phyloP scores from a whole-genome alignment of 1,139 yeast genomes.

The Lodderomyces jiufengensis region DNA sequence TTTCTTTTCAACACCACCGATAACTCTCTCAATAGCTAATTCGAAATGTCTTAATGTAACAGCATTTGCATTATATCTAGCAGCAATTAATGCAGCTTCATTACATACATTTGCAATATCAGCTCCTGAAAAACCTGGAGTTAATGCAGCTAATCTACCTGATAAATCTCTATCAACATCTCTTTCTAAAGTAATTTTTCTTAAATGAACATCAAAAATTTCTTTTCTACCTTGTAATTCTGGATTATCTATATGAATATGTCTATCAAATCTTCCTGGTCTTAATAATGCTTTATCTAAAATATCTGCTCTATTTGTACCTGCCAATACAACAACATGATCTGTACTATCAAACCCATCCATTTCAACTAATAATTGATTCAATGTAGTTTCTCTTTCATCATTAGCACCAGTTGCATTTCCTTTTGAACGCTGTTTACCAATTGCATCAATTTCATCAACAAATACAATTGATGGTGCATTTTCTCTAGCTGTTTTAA shows the following conservation, averaged over 20 bases:
- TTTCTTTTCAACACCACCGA: constrained; percentile 94
- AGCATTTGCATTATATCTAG: constrained; percentile 67
- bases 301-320: constrained; percentile 94
- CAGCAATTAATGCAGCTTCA: constrained; percentile 96
- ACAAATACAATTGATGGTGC: constrained; percentile 94
- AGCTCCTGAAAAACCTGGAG: constrained; percentile 98
- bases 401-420: constrained; percentile 87
- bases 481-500: constrained; percentile 85
- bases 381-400: constrained; percentile 93
- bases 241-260: constrained; percentile 85
- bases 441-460: constrained; percentile 98
- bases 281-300: constrained; percentile 89
- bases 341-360: constrained; percentile 90
- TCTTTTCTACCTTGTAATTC: constrained; percentile 92
- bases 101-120: constrained; percentile 96
- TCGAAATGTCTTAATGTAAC: constrained; percentile 83
- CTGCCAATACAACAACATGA: constrained; percentile 95
- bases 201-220: constrained; percentile 81
- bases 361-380: constrained; percentile 95
- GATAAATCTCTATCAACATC: constrained; percentile 49
- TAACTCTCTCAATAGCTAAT: constrained; percentile 93
- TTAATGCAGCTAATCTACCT: constrained; percentile 88
- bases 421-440: constrained; percentile 86
- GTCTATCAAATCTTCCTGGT: constrained; percentile 97
- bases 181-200: constrained; percentile 54